Evolutionary conservation across 768 basidiomycete genomes (phyloP), one percentile per base, ranked within the genome.

Genomic region (Cantharellus anzutake): DNA sequence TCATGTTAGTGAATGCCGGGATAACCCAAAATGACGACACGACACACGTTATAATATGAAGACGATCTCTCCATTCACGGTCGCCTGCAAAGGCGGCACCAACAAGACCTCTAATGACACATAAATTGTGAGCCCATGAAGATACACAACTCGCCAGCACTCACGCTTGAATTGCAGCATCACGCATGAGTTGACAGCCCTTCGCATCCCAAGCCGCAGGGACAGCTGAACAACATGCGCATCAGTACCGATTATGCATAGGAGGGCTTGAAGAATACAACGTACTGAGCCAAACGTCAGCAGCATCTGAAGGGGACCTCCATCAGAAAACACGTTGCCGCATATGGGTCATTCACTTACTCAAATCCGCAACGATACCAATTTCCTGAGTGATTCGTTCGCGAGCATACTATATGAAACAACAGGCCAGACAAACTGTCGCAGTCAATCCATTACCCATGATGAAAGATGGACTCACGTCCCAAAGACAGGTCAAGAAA

Each of bases 201-300:
- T 75, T 81, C 1, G 84, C 86, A 67, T 92, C 88, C 89, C 88
- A 92, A 20, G 88, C 88, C 11, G 89, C 89, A 58, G 89, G 89
- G 2, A 90, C 89, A 2, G 86, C 56, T 42, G 41, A 11, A 57
- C 16, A 40, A 14, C 14, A 37, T 14, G 14, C 56, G 56, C 7
- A 5, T 42, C 5, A 40, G 5, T 39, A 42, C 39, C 42, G 37
- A 11, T 7, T 42, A 38, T 39, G 42, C 39, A 41, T 5, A 57
- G 34, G 7, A 5, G 41, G 11, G 38, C 11, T 55, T 11, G 35
- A 55, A 55, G 11, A 37, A 48, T 11, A 48, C 11, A 11, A 29
- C 52, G 11, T 37, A 55, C 52, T 90, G 60, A 92, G 71, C 76
- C 84, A 84, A 3, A 91, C 85, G 64, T 88, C 84, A 60, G 86